Percentiles rank a stretch among this genome's conserved stretches.
Evolutionary conservation across 2,329 filamentous ascomycete genomes (phyloP).

Genomic region (Colletotrichum orchidophilum): DNA sequence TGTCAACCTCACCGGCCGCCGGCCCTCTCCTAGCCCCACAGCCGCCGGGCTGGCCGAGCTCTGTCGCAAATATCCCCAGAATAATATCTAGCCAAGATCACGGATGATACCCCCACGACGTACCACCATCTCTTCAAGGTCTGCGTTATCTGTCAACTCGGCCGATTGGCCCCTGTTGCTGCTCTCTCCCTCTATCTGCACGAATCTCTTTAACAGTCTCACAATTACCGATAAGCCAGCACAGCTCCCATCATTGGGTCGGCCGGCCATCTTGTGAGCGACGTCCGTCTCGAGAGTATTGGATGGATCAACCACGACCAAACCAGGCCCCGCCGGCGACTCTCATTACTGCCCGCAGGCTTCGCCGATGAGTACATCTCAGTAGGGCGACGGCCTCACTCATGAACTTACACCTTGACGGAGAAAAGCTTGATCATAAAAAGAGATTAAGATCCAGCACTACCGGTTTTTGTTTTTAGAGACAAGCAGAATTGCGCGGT

Average conservation of each 20-base stretch:
- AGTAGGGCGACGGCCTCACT: conserved; percentile 13
- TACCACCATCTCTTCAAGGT: background rate
- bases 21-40: conserved; percentile 11
- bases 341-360: conserved; percentile 30
- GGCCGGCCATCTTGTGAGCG: background rate
- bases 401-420: background rate
- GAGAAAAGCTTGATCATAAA: conserved; percentile 10
- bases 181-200: background rate
- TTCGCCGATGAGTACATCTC: conserved; percentile 11
- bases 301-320: conserved; percentile 10
- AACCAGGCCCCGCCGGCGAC: conserved; percentile 25
- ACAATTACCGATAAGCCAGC: background rate
- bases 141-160: background rate
- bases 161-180: background rate
- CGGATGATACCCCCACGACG: background rate
- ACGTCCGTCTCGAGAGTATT: background rate
- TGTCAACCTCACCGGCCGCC: conserved; percentile 24
- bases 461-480: background rate
- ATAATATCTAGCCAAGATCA: conserved; percentile 7
- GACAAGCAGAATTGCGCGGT: background rate
- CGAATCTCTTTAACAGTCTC: background rate
- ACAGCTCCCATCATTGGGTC: conserved; percentile 13
- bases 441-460: background rate
- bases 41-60: conserved; percentile 31
- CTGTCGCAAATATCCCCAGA: conserved; percentile 10